phyloP scores from a whole-genome alignment of 148 eudicot genomes.

The Hydrangea macrophylla region DNA sequence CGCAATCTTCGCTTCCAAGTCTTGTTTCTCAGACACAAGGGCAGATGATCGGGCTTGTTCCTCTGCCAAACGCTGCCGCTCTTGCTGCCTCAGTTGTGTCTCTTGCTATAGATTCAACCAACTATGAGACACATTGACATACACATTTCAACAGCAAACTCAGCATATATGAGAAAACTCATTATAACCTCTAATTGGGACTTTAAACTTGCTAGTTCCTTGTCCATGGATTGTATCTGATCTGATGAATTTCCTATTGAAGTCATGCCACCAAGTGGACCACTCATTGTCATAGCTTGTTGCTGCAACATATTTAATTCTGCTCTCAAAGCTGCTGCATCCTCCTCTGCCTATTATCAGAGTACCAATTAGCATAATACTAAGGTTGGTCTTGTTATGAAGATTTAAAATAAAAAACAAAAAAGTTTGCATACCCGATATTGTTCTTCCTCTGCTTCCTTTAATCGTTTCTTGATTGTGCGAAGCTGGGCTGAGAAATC shows the following conservation, averaged over 20 bases:
- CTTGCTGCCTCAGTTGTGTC: constrained; percentile 78
- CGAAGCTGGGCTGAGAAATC: constrained; percentile 92
- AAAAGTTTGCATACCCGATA: constrained; percentile 58
- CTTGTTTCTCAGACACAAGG: constrained; percentile 71
- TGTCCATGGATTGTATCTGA: constrained; percentile 67
- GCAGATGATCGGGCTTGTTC: constrained; percentile 62
- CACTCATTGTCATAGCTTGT: constrained; percentile 58
- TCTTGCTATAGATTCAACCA: constrained; percentile 51
- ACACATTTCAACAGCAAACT: not conserved
- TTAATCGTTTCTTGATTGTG: constrained; percentile 65
- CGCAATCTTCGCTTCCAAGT: constrained; percentile 71
- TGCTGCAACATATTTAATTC: constrained; percentile 84
- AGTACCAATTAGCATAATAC: constrained; percentile 21
- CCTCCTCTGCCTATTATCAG: constrained; percentile 83
- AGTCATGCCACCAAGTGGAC: constrained; percentile 35
- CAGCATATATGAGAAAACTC: not conserved
- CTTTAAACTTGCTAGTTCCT: constrained; percentile 66
- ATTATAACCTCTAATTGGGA: constrained; percentile 68
- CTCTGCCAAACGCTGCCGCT: constrained; percentile 58
- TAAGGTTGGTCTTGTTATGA: not conserved
- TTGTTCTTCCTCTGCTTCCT: constrained; percentile 98
- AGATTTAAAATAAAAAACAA: not conserved
- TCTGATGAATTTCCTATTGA: constrained; percentile 58
- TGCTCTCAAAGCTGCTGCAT: constrained; percentile 87
- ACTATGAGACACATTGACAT: constrained; percentile 10